Evolutionary conservation across 768 basidiomycete species (phyloP).

Genomic region (Exidia glandulosa): DNA sequence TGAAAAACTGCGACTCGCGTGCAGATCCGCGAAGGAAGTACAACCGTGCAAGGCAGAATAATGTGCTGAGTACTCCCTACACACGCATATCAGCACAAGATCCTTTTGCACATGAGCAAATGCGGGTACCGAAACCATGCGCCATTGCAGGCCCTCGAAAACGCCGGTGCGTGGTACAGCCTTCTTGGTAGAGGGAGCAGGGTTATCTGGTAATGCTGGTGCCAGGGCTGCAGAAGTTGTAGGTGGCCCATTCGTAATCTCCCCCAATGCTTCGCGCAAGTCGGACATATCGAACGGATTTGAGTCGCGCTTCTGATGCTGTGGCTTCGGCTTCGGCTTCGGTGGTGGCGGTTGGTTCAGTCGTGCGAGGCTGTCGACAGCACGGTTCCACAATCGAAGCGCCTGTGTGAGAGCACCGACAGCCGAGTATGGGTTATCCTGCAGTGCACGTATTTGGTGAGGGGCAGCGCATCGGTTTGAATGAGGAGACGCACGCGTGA

Average conservation of each 20-base stretch:
- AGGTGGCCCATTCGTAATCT: not conserved
- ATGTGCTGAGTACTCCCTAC: conserved; percentile 47
- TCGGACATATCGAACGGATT: conserved; percentile 51
- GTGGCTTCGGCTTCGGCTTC: conserved; percentile 11
- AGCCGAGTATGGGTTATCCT: conserved; percentile 54
- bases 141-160: conserved; percentile 60
- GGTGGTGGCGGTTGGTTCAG: conserved; percentile 31
- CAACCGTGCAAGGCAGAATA: conserved; percentile 52
- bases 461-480: not conserved
- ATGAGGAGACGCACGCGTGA: conserved; percentile 38
- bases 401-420: conserved; percentile 54
- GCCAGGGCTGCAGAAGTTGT: conserved; percentile 8
- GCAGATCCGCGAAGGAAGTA: conserved; percentile 71
- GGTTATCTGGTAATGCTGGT: conserved; percentile 7
- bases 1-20: conserved; percentile 77
- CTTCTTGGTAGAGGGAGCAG: conserved; percentile 17
- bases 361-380: conserved; percentile 55
- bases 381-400: conserved; percentile 71
- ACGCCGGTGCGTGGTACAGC: conserved; percentile 21
- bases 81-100: not conserved
- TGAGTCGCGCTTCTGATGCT: conserved; percentile 20
- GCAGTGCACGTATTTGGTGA: not conserved
- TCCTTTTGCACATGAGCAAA: too few relatives aligned
- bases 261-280: conserved; percentile 12
- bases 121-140: conserved; percentile 23